phyloP scores from a whole-genome alignment of 148 eudicot genomes.

The Rhododendron simsii region DNA sequence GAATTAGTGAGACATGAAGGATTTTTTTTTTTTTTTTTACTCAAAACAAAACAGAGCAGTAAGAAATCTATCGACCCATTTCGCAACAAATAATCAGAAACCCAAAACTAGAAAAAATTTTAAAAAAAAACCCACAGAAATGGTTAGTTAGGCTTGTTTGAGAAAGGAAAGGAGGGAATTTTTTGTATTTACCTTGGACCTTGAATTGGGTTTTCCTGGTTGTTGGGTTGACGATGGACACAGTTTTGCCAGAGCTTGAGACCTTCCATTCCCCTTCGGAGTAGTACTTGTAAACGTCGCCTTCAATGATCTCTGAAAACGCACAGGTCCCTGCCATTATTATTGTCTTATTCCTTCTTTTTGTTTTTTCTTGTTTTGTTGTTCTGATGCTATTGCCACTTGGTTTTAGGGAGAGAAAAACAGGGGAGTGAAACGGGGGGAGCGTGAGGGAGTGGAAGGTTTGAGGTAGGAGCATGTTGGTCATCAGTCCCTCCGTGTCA shows the following conservation, averaged over 20 bases:
- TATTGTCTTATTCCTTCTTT: neutral
- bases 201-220: constrained; percentile 50
- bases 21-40: neutral
- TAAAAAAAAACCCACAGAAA: neutral
- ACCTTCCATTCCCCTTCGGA: constrained; percentile 58
- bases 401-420: neutral
- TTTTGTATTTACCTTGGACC: constrained; percentile 45
- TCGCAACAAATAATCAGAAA: neutral
- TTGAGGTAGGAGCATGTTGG: neutral
- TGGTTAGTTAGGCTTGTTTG: neutral
- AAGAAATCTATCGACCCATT: neutral
- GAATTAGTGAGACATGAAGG: neutral
- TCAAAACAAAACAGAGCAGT: neutral
- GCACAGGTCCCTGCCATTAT: constrained; percentile 28
- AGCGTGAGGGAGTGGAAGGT: neutral
- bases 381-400: too few relatives aligned
- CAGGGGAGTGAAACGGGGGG: neutral
- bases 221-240: constrained; percentile 58
- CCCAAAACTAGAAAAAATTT: neutral
- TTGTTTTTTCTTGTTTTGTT: neutral
- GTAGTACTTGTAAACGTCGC: constrained; percentile 51
- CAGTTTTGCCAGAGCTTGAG: constrained; percentile 53
- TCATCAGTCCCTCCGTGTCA: neutral
- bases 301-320: constrained; percentile 50
- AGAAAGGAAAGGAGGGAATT: neutral